These are phyloP conservation scores for Taxawa tesnikishii DNA, from an alignment of 2,329 filamentous ascomycete genomes.

Conservation along the genomic window DNA sequence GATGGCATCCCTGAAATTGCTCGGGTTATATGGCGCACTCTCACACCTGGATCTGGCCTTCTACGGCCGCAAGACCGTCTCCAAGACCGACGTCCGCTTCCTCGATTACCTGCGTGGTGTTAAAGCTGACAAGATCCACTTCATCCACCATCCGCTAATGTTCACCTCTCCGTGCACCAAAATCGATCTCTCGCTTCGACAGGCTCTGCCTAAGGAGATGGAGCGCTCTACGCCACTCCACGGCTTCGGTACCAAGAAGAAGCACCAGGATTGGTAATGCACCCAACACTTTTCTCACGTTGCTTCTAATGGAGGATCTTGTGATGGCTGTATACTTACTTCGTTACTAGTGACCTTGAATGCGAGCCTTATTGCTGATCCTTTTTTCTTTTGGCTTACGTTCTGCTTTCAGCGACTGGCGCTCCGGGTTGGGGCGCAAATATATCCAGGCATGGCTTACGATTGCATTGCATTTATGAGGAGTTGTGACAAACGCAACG, in stretches of 20 bases:
- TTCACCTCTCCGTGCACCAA: background rate
- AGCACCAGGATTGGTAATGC: background rate
- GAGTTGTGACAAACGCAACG: too few relatives aligned
- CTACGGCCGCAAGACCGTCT: conserved; percentile 23
- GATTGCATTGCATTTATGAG: too few relatives aligned
- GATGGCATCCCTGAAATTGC: conserved; percentile 30
- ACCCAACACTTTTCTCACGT: too few relatives aligned
- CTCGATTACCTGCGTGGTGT: conserved; percentile 31
- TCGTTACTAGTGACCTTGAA: too few relatives aligned
- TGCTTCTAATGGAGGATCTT: too few relatives aligned
- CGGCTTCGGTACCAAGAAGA: background rate
- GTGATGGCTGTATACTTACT: too few relatives aligned
- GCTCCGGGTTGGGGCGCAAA: too few relatives aligned
- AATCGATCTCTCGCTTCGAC: background rate
- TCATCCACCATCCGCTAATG: conserved; percentile 14
- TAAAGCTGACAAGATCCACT: conserved; percentile 28
- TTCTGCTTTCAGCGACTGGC: too few relatives aligned
- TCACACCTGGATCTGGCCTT: conserved; percentile 30
- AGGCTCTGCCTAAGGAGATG: background rate
- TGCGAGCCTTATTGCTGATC: too few relatives aligned
- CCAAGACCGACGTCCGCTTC: conserved; percentile 25
- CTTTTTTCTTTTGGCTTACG: too few relatives aligned
- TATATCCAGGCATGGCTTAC: too few relatives aligned
- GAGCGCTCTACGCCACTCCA: background rate
- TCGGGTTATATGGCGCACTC: conserved; percentile 28